Evolutionary conservation across 2,329 filamentous ascomycete species (phyloP).

Genomic region (Xylaria sp.): DNA sequence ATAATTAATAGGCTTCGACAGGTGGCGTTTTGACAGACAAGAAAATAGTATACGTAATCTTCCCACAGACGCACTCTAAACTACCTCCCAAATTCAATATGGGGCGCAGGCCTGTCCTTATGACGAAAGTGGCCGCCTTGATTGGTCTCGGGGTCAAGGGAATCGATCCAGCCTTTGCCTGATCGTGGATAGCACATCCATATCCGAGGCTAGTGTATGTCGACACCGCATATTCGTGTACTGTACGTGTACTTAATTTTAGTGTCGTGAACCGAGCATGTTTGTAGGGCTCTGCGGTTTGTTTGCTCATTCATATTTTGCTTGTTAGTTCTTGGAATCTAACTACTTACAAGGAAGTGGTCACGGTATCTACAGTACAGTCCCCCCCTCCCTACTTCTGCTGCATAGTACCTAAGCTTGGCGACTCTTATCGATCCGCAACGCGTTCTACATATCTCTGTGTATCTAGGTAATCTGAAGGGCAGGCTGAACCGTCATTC

Average conservation of each 20-base stretch:
- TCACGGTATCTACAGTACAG: no score
- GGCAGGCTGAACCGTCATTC: not conserved
- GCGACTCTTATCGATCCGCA: not conserved
- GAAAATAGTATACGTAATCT: not conserved
- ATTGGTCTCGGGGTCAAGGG: slow-evolving; percentile 32
- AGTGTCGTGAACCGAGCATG: slow-evolving; percentile 2
- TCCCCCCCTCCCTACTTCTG: no score
- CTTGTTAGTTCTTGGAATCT: not conserved
- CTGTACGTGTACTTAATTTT: not conserved
- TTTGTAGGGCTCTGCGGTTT: not conserved
- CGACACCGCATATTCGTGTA: slow-evolving; percentile 7
- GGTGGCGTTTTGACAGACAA: not conserved
- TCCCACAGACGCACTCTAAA: slow-evolving; percentile 6
- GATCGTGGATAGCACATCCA: slow-evolving; percentile 33
- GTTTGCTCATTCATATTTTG: not conserved
- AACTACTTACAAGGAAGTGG: not conserved
- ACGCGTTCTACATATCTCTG: not conserved
- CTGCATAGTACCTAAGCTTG: no score
- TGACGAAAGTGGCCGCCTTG: slow-evolving; percentile 27
- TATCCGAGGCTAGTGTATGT: slow-evolving; percentile 19
- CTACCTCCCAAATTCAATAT: slow-evolving; percentile 17
- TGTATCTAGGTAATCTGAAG: slow-evolving; percentile 32
- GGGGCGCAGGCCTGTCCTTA: slow-evolving; percentile 27
- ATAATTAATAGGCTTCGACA: not conserved
- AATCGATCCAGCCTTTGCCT: slow-evolving; percentile 35